phyloP scores from a whole-genome alignment of 2,329 filamentous ascomycete species.

The Botrytis tulipae region DNA sequence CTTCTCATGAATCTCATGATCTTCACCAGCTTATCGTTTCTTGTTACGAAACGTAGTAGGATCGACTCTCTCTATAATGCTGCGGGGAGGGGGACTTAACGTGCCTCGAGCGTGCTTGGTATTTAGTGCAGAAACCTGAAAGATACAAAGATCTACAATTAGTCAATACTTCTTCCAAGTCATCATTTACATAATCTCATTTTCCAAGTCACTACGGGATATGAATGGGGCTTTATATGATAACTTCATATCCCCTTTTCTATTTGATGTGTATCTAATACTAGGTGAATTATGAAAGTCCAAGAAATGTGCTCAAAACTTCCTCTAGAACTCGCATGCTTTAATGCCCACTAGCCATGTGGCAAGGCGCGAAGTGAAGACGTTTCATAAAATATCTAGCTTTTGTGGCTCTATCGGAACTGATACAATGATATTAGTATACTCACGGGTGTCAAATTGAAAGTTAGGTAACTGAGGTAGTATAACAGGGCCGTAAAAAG shows the following conservation, averaged over 20 bases:
- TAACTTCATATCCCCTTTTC: not conserved
- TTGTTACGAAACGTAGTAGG: not conserved
- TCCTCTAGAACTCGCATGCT: not conserved
- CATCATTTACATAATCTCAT: not conserved
- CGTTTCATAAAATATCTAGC: not conserved
- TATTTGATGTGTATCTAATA: not conserved
- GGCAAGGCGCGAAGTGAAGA: not conserved
- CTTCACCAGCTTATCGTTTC: not conserved
- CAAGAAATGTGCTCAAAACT: not conserved
- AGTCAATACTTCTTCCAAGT: not conserved
- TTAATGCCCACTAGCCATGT: conserved; percentile 2
- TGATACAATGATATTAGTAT: not conserved
- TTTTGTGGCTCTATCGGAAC: not conserved
- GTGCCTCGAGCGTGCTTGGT: not conserved
- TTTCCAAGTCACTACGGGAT: not conserved
- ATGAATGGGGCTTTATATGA: not conserved
- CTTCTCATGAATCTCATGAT: not conserved
- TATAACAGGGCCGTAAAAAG: not conserved
- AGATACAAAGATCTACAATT: not conserved
- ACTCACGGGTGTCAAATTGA: not conserved
- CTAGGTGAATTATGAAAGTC: not conserved
- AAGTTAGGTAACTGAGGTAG: not conserved
- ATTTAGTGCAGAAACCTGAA: not conserved
- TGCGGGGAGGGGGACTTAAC: not conserved
- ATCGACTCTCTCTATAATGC: not conserved